A percentile compares a stretch with the other conserved stretches of the same genome.
phyloP scores from a whole-genome alignment of 179 eudicot genomes.

The Sideroxylon spinosum region DNA sequence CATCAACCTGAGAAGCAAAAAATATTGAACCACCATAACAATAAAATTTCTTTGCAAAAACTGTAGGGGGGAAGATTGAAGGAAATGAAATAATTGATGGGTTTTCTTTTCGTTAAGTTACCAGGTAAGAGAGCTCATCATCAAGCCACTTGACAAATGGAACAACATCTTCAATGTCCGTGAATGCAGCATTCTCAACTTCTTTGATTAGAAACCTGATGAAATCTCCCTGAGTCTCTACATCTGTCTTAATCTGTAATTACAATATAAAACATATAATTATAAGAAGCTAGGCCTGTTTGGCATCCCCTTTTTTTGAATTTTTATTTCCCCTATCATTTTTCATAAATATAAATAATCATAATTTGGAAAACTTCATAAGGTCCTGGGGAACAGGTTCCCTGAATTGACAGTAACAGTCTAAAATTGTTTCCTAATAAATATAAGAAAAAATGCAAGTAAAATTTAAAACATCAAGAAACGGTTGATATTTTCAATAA shows the following conservation, averaged over 20 bases:
- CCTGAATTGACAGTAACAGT: too few species aligned
- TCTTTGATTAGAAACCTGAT: conserved; percentile 84
- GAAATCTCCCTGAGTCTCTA: conserved; percentile 95
- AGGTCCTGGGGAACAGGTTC: too few species aligned
- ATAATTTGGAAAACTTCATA: too few species aligned
- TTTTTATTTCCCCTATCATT: too few species aligned
- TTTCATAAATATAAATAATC: too few species aligned
- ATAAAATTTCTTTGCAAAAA: background rate
- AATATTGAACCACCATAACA: background rate
- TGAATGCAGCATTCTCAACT: conserved; percentile 76
- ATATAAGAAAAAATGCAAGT: too few species aligned
- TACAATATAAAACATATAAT: background rate
- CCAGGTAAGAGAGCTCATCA: conserved; percentile 94
- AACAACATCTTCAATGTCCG: conserved; percentile 89
- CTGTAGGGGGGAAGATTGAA: background rate
- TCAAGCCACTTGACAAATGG: conserved; percentile 99
- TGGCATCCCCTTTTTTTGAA: too few species aligned
- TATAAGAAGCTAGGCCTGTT: background rate
- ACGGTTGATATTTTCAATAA: too few species aligned
- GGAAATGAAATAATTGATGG: background rate
- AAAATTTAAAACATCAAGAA: too few species aligned
- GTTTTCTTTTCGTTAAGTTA: conserved; percentile 23
- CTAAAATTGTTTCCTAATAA: too few species aligned
- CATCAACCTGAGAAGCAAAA: conserved; percentile 61
- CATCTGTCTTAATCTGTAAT: conserved; percentile 89